Evolutionary conservation across 1,284 basidiomycete species (phyloP), one percentile per base, ranked within the genome.

Genomic region (Amylostereum areolatum): DNA sequence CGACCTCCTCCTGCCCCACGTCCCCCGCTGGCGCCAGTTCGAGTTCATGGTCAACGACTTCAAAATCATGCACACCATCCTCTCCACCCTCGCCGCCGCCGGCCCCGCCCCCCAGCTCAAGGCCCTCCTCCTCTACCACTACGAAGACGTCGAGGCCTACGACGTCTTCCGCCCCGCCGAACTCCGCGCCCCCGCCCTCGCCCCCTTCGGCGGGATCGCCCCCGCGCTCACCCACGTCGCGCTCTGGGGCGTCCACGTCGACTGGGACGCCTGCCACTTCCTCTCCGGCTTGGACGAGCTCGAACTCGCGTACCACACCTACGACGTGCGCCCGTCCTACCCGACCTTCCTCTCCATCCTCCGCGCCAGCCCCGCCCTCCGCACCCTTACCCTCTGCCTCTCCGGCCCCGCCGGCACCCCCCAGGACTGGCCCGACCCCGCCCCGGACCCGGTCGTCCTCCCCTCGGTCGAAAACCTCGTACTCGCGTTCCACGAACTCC

Each of bases 191-290:
- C 62, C 64, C 3, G 58, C 63, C 25, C 70, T 77, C 54, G 55
- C 68, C 5, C 70, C 78, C 2, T 85, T 86, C 63, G 60, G 71
- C 18, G 80, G 79, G 0, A 63, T 67, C 35, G 75, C 75, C n/a
- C 83, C 83, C 2, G 69, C 64, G 11, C 63, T 86, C 3, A 64
- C 60, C n/a, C 57, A 62, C 5, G 60, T 77, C 24, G 63, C 67
- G 2, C 65, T 86, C 18, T 83, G 79, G 79, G 82, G 81, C 32
- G 78, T 85, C 2, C 82, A 84, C 50, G 58, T 85, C 28, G 73
- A 80, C 48, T 86, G 84, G 83, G 68, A 72, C 11, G 62, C 61
- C 45, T 73, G 69, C 8, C 55, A 66, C 7, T 71, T 76, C 42
- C 63, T 75, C 34, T 57, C 55, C 33, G 70, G 62, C 8, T 62